Conservation (phyloP, 1,284 basidiomycete species). For the Melampsora americana region DNA sequence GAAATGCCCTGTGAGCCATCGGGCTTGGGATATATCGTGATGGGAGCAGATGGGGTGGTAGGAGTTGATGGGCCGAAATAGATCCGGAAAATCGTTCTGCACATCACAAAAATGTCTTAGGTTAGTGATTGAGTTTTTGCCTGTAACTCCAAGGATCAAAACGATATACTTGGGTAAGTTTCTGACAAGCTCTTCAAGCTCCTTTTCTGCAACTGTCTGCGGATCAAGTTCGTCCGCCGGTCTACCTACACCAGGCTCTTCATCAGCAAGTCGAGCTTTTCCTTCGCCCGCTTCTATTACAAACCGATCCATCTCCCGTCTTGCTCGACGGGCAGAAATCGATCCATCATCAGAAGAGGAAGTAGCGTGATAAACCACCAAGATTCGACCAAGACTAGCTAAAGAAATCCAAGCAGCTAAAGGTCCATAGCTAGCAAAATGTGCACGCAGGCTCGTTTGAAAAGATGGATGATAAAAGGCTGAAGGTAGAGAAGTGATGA, state of each 20-base stretch:
- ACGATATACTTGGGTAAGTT: background rate
- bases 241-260: background rate
- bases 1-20: constrained; percentile 49
- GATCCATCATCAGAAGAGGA: background rate
- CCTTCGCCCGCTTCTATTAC: constrained; percentile 11
- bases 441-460: constrained; percentile 20
- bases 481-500: constrained; percentile 21
- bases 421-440: constrained; percentile 31
- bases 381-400: constrained; percentile 21
- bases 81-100: constrained; percentile 28
- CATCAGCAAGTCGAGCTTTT: background rate
- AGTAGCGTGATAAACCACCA: constrained; percentile 15
- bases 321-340: constrained; percentile 6
- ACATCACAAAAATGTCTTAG: background rate
- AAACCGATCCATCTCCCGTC: constrained; percentile 33
- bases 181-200: background rate
- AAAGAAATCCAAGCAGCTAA: constrained; percentile 18
- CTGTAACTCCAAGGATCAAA: background rate
- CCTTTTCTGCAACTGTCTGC: background rate
- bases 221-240: background rate
- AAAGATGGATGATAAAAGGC: constrained; percentile 31
- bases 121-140: background rate
- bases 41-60: constrained; percentile 59
- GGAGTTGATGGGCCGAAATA: constrained; percentile 48
- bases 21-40: constrained; percentile 52